These are phyloP conservation scores for Cavenderia fasciculata DNA, from an alignment of 78 protist genomes.

Conservation along the genomic window DNA sequence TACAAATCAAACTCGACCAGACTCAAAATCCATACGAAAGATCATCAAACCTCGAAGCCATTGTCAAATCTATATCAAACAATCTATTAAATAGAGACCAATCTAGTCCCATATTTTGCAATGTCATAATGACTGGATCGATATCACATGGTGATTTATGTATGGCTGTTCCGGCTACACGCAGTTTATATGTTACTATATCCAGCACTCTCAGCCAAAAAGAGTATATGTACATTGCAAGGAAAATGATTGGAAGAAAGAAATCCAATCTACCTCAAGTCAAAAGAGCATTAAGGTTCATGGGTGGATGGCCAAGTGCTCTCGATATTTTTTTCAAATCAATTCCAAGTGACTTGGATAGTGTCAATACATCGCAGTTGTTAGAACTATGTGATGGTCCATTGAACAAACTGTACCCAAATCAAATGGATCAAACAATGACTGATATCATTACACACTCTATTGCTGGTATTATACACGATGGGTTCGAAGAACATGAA, in stretches of 20 bases:
- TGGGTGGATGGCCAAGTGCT: constrained; percentile 3
- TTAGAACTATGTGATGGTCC: neutral
- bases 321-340: neutral
- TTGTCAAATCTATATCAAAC: neutral
- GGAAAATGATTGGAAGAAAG: neutral
- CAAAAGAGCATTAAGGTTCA: neutral
- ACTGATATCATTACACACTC: neutral
- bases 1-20: neutral
- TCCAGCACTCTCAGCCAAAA: neutral
- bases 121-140: neutral
- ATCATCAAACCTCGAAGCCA: neutral
- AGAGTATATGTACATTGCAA: neutral
- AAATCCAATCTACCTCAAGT: neutral
- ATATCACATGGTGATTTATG: neutral
- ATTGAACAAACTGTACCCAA: neutral
- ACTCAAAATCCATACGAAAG: neutral
- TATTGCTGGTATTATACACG: neutral
- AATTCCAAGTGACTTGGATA: neutral
- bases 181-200: neutral
- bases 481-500: neutral
- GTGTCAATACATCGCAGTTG: neutral
- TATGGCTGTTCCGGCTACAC: neutral
- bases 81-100: neutral
- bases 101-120: neutral
- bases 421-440: neutral